Conservation (phyloP, 1,284 basidiomycete species). For the Mycena citricolor region DNA sequence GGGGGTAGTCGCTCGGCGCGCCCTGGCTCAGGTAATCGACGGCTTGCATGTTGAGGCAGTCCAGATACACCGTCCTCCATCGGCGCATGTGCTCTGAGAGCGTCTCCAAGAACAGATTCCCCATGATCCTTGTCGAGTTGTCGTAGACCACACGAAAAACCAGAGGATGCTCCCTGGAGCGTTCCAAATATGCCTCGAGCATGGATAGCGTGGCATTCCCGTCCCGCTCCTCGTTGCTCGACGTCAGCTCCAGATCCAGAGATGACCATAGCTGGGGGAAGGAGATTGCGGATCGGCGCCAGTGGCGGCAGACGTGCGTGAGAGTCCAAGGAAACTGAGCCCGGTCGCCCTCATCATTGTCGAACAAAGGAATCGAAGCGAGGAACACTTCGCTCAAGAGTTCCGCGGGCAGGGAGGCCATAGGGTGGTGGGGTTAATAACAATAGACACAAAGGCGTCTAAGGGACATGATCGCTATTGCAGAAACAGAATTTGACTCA, state of each 20-base stretch:
- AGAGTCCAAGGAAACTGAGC: conserved; percentile 5
- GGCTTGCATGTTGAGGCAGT: not conserved
- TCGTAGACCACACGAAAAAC: conserved; percentile 4
- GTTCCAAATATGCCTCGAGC: conserved; percentile 9
- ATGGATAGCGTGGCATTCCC: not conserved
- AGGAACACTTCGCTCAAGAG: conserved; percentile 9
- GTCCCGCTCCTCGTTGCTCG: not conserved
- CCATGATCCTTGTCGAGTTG: not conserved
- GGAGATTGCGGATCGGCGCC: conserved; percentile 2
- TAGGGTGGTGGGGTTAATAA: not conserved
- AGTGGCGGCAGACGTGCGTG: conserved; percentile 15
- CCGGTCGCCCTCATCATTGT: too few relatives aligned
- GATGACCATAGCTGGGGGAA: conserved; percentile 16
- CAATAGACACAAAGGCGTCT: too few relatives aligned
- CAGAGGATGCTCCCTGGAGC: conserved; percentile 14
- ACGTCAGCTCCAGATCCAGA: conserved; percentile 12
- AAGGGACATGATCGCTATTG: too few relatives aligned
- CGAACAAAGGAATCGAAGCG: conserved; percentile 1
- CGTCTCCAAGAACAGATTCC: conserved; percentile 1
- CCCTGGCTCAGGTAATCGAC: not conserved
- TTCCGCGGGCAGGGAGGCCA: conserved; percentile 5
- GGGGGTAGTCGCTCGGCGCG: not conserved
- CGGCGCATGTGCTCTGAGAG: conserved; percentile 1
- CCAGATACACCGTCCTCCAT: conserved; percentile 6
- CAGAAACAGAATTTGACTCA: too few relatives aligned